Percentiles rank a stretch among this genome's conserved stretches.
phyloP scores from a whole-genome alignment of 192 early-diverging fungal genomes.

The Coemansia sp. region DNA sequence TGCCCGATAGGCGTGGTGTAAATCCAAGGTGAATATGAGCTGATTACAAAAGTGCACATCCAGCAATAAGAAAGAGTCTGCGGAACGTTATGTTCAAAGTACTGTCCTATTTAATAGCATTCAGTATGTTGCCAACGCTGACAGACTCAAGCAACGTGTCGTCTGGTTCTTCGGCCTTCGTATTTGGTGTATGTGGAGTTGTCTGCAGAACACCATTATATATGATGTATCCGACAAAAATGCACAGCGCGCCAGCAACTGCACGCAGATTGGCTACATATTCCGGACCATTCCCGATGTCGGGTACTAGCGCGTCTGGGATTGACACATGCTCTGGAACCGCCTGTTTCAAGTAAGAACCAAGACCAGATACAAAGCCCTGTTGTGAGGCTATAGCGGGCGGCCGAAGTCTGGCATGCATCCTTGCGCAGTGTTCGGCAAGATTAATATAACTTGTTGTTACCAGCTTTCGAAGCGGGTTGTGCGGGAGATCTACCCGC shows the following conservation, averaged over 20 bases:
- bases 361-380: slow-evolving; percentile 20
- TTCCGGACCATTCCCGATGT: slow-evolving; percentile 13
- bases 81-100: neutral
- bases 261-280: slow-evolving; percentile 20
- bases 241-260: slow-evolving; percentile 23
- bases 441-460: slow-evolving; percentile 31
- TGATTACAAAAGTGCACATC: too few relatives aligned
- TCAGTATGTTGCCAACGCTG: neutral
- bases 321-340: slow-evolving; percentile 7
- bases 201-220: slow-evolving; percentile 35
- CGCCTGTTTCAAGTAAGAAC: slow-evolving; percentile 22
- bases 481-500: slow-evolving; percentile 69
- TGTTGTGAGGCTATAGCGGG: slow-evolving; percentile 20
- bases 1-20: too few relatives aligned
- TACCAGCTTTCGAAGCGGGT: slow-evolving; percentile 30
- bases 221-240: slow-evolving; percentile 43
- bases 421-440: slow-evolving; percentile 31
- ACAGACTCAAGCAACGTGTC: neutral
- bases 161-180: neutral
- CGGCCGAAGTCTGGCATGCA: slow-evolving; percentile 25
- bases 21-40: too few relatives aligned
- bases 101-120: neutral
- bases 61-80: too few relatives aligned
- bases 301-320: neutral
- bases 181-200: neutral